Evolutionary conservation across 2,329 filamentous ascomycete species (phyloP).

Genomic region (Trichoderma cornu-damae): DNA sequence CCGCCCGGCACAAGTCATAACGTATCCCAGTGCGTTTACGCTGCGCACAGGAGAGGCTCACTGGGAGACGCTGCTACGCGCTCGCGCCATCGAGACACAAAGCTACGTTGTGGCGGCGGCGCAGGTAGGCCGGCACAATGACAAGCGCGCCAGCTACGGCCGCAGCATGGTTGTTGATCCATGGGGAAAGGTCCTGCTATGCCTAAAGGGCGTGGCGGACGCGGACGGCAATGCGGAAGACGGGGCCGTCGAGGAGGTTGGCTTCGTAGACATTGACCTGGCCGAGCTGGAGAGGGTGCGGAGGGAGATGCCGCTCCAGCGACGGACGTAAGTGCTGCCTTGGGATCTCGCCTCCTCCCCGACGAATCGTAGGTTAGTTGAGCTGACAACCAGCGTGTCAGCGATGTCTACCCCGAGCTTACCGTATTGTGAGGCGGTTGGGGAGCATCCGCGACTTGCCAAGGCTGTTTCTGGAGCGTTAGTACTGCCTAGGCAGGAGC

Average conservation of each 20-base stretch:
- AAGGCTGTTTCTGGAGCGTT: background rate
- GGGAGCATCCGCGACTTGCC: background rate
- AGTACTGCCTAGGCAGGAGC: background rate
- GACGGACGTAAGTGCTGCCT: conserved; percentile 44
- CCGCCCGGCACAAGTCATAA: conserved; percentile 63
- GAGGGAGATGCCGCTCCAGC: conserved; percentile 47
- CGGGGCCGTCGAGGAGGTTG: conserved; percentile 43
- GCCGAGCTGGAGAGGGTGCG: conserved; percentile 44
- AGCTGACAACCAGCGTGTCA: conserved; percentile 2
- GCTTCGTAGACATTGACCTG: conserved; percentile 51
- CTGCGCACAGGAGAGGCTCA: conserved; percentile 78
- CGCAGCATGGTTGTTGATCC: conserved; percentile 81
- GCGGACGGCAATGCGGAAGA: conserved; percentile 37
- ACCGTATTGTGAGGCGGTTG: background rate
- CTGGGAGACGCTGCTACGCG: conserved; percentile 74
- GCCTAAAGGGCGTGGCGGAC: conserved; percentile 54
- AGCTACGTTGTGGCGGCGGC: conserved; percentile 82
- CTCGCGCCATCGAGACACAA: conserved; percentile 84
- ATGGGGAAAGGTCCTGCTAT: conserved; percentile 71
- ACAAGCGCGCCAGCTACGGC: conserved; percentile 75
- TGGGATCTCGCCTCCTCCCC: background rate
- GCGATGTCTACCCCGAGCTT: conserved; percentile 15
- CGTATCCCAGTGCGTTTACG: conserved; percentile 89
- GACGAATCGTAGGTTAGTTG: background rate
- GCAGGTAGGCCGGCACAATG: conserved; percentile 67